Base-by-base conservation (phyloP, 805 yeast species). In the Candida silvicultrix region DNA sequence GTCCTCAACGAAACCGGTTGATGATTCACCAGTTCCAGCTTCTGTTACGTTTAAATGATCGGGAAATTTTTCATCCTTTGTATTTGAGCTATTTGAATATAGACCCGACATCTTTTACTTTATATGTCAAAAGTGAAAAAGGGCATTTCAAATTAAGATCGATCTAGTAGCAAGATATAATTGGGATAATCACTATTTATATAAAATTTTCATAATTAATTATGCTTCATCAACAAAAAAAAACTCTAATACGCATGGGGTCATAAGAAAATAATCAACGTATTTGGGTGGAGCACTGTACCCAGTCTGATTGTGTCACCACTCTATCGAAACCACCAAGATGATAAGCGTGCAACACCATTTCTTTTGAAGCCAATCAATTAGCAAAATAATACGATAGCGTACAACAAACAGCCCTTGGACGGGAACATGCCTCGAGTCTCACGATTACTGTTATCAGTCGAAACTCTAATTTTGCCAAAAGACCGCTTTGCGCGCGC, bases 1-100 rank as follows among this genome's bases (percentile, higher is more conserved):
- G 42, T 58, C 60, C 46, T 56, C 62, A 18, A 56, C 53, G 38
- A 38, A 53, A 9, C 62, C 62, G 2, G 54, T 45, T 19, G 58
- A 52, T 22, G 59, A 51, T 43, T 57, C 62, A 15, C 57, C 58
- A 11, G 40, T 39, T 7, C 49, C 53, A 7, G 19, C 23, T 12
- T 36, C 39, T 19, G 22, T 14, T 5, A 28, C 14, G 31, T 28
- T 28, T 10, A 28, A 28, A 14, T 11, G 8, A 28, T 28, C 31
- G 12, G 8, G 8, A 28, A 28, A 28, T 14, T 28, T 28, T 28
- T 28, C 31, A 28, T 28, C 31, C 12, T 28, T 28, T 7, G 25
- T 6, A 6, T 23, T 5, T 23, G 25, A 23, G 9, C 9, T 23
- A 23, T 23, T 23, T 23, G 25, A 23, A 23, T 23, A 23, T 23